These are phyloP conservation scores for Phylloporus sp. DNA, from an alignment of 768 basidiomycete genomes.

Conservation along the genomic window DNA sequence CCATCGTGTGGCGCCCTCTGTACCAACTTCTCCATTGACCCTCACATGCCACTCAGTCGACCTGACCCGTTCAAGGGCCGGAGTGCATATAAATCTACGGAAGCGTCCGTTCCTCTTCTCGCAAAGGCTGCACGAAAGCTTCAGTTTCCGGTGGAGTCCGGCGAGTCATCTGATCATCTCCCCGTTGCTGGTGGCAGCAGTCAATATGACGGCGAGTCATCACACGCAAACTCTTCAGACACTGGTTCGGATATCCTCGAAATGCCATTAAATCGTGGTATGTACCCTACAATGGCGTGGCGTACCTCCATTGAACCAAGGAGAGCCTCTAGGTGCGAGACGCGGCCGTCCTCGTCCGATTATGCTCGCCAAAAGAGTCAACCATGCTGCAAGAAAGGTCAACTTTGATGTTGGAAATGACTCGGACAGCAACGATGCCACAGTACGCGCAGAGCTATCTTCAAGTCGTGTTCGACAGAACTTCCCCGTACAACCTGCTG, in stretches of 20 bases:
- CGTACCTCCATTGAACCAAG: neutral
- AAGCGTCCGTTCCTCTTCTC: neutral
- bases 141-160: neutral
- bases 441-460: slow-evolving; percentile 9
- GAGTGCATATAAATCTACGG: neutral
- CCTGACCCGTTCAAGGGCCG: neutral
- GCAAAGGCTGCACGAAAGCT: slow-evolving; percentile 18
- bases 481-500: neutral
- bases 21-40: neutral
- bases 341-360: neutral
- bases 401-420: slow-evolving; percentile 9
- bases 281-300: neutral
- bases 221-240: slow-evolving; percentile 6
- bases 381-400: slow-evolving; percentile 7
- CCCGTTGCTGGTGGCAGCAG: neutral
- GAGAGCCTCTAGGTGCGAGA: slow-evolving; percentile 4
- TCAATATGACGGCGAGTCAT: slow-evolving; percentile 11
- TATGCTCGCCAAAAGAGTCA: neutral
- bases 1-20: neutral
- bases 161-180: slow-evolving; percentile 7
- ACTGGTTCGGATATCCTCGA: slow-evolving; percentile 12
- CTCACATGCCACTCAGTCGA: slow-evolving; percentile 14
- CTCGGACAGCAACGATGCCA: slow-evolving; percentile 14
- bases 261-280: slow-evolving; percentile 1
- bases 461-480: slow-evolving; percentile 2